Evolutionary conservation across 805 yeast species (phyloP), one percentile per base, ranked within the genome.

Genomic region (Candida golubevii): DNA sequence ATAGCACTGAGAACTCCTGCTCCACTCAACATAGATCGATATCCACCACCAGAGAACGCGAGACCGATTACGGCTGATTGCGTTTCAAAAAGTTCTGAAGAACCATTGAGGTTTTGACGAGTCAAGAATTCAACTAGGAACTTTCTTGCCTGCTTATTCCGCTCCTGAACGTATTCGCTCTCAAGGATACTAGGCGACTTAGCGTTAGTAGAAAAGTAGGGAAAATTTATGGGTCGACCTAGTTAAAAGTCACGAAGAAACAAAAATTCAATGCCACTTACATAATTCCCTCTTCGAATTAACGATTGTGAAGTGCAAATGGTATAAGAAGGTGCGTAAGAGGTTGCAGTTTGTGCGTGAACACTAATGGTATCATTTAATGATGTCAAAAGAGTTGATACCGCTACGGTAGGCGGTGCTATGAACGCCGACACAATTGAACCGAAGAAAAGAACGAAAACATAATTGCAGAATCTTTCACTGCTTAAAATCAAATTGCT

Each of bases 1-100:
- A 72, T 62, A 0, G 83, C 83, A 6, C 72, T 61, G 5, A 80
- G 45, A 2, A 71, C 68, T 0, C 87, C 87, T 0, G 79, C 83
- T 0, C 79, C 81, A 13, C 70, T 66, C 14, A 81, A 55, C 82
- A 81, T 78, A 7, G 86, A 75, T 41, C 86, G 62, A 57, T 78
- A 75, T 2, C 80, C 79, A 4, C 79, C 80, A 1, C 81, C 81
- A 11, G 78, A 71, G 5, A 75, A 44, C 2, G 77, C 69, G 2
- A 76, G 48, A 6, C 73, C 75, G 8, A 75, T 64, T 12, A 44
- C 59, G 9, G 55, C 50, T 1, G 63, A n/a, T 4, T 40, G 39
- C 11, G 26, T 36, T 9, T 29, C 15, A 14, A 44, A 9, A 8
- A 42, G 26, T 2, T 38, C 37, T 13, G 36, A 26, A 12, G 30